Percentiles rank a stretch among this genome's conserved stretches.
Conservation (phyloP, 2,329 filamentous ascomycete species). For the Pseudogymnoascus sp. region DNA sequence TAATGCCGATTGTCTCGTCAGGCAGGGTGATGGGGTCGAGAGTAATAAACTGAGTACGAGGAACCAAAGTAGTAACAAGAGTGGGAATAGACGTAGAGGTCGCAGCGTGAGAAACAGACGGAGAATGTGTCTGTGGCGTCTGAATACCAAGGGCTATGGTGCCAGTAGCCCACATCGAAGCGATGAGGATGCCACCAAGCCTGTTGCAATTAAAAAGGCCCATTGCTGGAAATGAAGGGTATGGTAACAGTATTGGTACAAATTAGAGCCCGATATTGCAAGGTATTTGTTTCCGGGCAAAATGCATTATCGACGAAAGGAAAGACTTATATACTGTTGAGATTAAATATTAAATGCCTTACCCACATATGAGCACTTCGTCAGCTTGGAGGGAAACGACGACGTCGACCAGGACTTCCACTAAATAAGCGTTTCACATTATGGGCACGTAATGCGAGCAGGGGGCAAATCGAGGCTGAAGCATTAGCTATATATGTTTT, state of each 20-base stretch:
- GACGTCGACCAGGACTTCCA: neutral
- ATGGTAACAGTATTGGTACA: neutral
- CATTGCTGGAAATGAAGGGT: neutral
- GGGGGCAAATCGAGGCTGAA: neutral
- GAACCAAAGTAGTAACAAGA: neutral
- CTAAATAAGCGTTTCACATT: neutral
- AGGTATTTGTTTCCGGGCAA: neutral
- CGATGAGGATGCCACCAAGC: neutral
- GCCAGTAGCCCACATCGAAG: neutral
- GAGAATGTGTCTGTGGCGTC: neutral
- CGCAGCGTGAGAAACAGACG: neutral
- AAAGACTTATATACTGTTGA: neutral
- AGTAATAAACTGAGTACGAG: conserved; percentile 23
- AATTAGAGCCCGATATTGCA: neutral
- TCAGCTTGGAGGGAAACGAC: neutral
- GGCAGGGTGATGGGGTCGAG: conserved; percentile 27
- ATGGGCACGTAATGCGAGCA: neutral
- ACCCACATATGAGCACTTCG: neutral
- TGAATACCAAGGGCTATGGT: neutral
- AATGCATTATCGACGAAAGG: neutral
- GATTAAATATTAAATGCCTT: neutral
- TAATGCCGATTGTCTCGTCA: conserved; percentile 25
- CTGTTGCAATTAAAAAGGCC: neutral
- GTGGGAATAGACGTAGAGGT: neutral
- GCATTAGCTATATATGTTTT: neutral